These are phyloP conservation scores for Chaetomiaceae sp. DNA, from an alignment of 2,329 filamentous ascomycete species.

Conservation along the genomic window DNA sequence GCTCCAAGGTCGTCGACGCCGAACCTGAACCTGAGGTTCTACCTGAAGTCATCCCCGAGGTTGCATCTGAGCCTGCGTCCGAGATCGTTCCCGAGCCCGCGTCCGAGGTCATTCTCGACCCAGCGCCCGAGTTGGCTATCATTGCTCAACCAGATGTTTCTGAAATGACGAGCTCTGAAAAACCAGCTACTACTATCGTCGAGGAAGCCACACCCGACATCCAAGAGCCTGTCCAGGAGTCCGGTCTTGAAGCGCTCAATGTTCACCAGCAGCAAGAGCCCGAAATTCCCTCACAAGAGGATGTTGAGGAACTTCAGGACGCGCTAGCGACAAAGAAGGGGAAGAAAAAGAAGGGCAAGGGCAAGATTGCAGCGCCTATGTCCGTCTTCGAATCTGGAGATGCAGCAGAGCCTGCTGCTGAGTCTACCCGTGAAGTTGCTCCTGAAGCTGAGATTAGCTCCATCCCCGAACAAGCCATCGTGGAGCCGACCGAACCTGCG, in stretches of 20 bases:
- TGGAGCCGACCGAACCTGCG: background rate
- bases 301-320: background rate
- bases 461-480: background rate
- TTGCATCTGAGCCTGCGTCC: background rate
- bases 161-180: too few species aligned
- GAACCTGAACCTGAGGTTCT: background rate
- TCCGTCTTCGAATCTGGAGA: background rate
- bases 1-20: conserved; percentile 12
- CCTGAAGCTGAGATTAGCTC: background rate
- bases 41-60: background rate
- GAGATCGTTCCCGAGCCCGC: background rate
- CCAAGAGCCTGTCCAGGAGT: background rate
- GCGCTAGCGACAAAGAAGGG: conserved; percentile 29
- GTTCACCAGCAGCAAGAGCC: background rate
- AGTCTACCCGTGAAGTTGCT: conserved; percentile 14
- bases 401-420: background rate
- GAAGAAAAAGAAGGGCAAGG: conserved; percentile 30
- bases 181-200: background rate
- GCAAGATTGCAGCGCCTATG: conserved; percentile 15
- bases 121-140: background rate
- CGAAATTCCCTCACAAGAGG: background rate
- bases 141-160: too few species aligned
- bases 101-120: background rate
- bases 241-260: background rate
- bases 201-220: background rate